Evolutionary conservation across 257 asterid species (phyloP).

Genomic region (Misopates orontium): DNA sequence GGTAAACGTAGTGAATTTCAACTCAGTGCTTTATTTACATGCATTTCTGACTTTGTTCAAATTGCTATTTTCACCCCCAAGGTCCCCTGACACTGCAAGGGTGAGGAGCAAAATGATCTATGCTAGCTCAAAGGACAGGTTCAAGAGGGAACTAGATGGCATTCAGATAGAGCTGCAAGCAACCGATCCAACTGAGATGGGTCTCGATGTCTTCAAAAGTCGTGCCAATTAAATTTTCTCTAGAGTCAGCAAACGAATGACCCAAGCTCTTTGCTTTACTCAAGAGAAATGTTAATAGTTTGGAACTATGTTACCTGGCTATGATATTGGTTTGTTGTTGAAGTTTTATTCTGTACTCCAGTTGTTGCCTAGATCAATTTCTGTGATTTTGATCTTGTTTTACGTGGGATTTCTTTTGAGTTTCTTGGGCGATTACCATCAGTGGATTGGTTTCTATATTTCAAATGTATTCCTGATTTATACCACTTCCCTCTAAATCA

Average conservation of each 20-base stretch:
- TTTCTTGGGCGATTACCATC: no score
- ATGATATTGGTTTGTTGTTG: slow-evolving; percentile 14
- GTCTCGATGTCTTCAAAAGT: slow-evolving; percentile 46
- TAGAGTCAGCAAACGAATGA: slow-evolving; percentile 20
- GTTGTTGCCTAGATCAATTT: background rate
- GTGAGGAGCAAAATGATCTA: slow-evolving; percentile 58
- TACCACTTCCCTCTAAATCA: no score
- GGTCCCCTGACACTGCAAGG: slow-evolving; percentile 52
- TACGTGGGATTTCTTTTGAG: no score
- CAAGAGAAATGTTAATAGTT: slow-evolving; percentile 35
- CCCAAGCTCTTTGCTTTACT: background rate
- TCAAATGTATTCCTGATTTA: no score
- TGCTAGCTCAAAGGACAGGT: slow-evolving; percentile 53
- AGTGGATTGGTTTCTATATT: no score
- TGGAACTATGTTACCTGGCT: slow-evolving; percentile 31
- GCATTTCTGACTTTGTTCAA: no score
- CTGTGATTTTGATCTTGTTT: background rate
- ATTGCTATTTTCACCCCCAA: slow-evolving; percentile 10
- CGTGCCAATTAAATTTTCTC: slow-evolving; percentile 38
- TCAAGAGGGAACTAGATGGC: slow-evolving; percentile 55
- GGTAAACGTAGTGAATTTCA: no score
- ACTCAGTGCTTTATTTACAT: no score
- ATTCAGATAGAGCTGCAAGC: slow-evolving; percentile 56
- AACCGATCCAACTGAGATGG: slow-evolving; percentile 55
- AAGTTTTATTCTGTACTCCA: slow-evolving; percentile 3